Base-by-base conservation (phyloP, 1,139 yeast species). In the Yamadazyma jaroonii region DNA sequence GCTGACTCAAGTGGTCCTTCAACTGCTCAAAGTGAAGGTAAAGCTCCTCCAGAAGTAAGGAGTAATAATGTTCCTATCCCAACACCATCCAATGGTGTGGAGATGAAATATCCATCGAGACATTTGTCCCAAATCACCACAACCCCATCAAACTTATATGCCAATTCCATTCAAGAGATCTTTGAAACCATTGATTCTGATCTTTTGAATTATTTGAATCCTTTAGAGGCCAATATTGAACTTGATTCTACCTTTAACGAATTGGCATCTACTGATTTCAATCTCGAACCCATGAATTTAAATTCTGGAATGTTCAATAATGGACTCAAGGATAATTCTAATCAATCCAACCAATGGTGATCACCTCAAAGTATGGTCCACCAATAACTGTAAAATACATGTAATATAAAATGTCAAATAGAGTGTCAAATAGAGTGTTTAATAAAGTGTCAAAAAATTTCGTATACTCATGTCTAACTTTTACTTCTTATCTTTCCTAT, bases 101-200 rank as follows among this genome's bases (percentile, higher is more conserved):
- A 23, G 17, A 8, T 12, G 12, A 17, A 14, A 11, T 14, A 14
- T 5, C 32, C 22, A 11, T 4, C 32, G 9, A 17, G 20, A 17
- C 20, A 17, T 17, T 17, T 17, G 6, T 30, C 32, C 10, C 15
- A 28, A 13, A 9, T 12, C 10, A 25, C 36, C 12, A 27, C 32
- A 6, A 25, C 42, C 3, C 40, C 48, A 10, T 6, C 43, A n/a
- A 38, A 32, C 14, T 14, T 31, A 15, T 42, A 36, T 29, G 39
- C 46, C 10, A 46, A 41, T 27, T 49, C 62, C 4, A 45, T 61
- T 24, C 63, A 63, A 33, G 62, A 59, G 23, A 54, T 64, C 12
- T 61, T 64, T 44, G 60, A 59, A 40, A 64, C 54, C 27, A 59
- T 64, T 12, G 66, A 62, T 37, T 51, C 57, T 2, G 68, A 64